Evolutionary conservation across 495 filamentous ascomycete species (phyloP).

Genomic region (Penicillium roqueforti): DNA sequence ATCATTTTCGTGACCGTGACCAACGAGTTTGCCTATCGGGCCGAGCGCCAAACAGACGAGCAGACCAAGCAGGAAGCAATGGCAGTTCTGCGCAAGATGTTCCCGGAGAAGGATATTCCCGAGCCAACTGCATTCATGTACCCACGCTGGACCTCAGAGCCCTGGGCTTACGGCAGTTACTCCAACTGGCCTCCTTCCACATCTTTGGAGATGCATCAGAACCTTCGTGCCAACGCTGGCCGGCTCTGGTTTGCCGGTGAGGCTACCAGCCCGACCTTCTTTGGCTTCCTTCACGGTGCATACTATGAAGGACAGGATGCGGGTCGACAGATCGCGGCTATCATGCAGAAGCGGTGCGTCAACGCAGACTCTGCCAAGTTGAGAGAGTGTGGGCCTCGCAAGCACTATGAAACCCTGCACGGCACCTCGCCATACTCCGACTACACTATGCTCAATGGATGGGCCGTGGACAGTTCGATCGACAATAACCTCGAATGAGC

Average conservation of each 20-base stretch:
- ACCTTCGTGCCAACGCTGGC: constrained; percentile 65
- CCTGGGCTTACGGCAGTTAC: constrained; percentile 68
- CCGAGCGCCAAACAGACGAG: constrained; percentile 60
- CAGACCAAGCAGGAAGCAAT: constrained; percentile 59
- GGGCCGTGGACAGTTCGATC: constrained; percentile 9
- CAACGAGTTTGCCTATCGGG: constrained; percentile 54
- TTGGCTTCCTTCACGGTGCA: constrained; percentile 68
- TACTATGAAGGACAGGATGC: constrained; percentile 57
- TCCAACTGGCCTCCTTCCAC: constrained; percentile 70
- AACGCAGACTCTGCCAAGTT: constrained; percentile 3
- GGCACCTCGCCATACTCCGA: constrained; percentile 5
- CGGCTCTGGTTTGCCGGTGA: constrained; percentile 70
- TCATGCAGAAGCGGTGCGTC: constrained; percentile 5
- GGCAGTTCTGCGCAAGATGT: constrained; percentile 64
- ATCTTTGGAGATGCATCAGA: constrained; percentile 66
- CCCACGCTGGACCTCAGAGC: constrained; percentile 63
- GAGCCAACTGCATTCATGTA: constrained; percentile 67
- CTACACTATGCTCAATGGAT: constrained; percentile 12
- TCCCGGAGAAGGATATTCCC: constrained; percentile 54
- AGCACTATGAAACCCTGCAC: constrained; percentile 10
- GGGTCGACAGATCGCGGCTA: constrained; percentile 46
- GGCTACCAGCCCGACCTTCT: constrained; percentile 64
- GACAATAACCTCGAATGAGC: constrained; percentile 17
- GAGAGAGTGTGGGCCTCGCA: constrained; percentile 10
- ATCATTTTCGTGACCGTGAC: constrained; percentile 70